Evolutionary conservation across 2,329 filamentous ascomycete species (phyloP), one percentile per base, ranked within the genome.

Genomic region (Sphaceloma murrayae): DNA sequence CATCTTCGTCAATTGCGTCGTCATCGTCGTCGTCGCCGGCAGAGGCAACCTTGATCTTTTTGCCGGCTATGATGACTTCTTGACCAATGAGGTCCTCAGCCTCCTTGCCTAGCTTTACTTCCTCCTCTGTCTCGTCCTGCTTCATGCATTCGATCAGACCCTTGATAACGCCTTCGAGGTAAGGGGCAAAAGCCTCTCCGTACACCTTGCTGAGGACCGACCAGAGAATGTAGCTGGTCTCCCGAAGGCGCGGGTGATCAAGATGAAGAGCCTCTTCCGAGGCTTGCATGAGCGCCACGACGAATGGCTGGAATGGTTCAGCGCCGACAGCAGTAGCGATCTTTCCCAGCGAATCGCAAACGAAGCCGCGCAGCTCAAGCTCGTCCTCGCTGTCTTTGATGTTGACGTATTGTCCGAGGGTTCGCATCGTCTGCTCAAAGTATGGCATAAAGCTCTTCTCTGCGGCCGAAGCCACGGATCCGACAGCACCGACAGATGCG

Each of bases 141-240:
- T 94, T 80, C 21, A 96, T 77, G 58, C 86, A 89, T 48, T 85
- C 79, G 52, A 91, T 82, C 17, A 96, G 74, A 44, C 81, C 80
- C 60, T 82, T 78, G 62, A 89, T 82, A 40, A 86, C 83, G 40
- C 82, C 84, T 0, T 75, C 71, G 5, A 91, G 74, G 67, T 86
- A 91, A 47, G 83, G 79, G 46, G 78, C 76, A 50, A 93, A 89
- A 45, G 87, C 73, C 58, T 85, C 82, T 56, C 82, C 80, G 64
- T 96, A 96, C 7, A 96, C 86, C 69, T 93, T 93, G 50, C 89
- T 83, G 60, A 98, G 79, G 30, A 85, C 86, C 52, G 85, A 87
- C 89, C 91, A 98, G 45, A 98, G 74, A 50, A 96, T 93, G 67
- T 94, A 98, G 61, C 86, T 94, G 50, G 87, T 95, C 70, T 98